A percentile compares a stretch with the other conserved stretches of the same genome.
These are phyloP conservation scores for Capsella bursapastoris DNA, from an alignment of 345 rosid genomes.

Conservation along the genomic window DNA sequence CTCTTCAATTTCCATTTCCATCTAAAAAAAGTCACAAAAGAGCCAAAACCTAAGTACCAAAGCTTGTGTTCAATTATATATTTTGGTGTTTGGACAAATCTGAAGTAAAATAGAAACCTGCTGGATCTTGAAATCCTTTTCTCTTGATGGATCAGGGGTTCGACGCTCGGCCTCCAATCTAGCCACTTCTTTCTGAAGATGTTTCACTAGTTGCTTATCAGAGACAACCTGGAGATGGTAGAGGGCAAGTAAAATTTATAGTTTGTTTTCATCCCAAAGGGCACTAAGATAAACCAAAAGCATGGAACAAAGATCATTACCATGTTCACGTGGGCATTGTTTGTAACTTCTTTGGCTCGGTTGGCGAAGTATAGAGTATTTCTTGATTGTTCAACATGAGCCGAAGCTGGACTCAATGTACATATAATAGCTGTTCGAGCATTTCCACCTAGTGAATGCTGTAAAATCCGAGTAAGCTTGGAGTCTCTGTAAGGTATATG, in stretches of 20 bases:
- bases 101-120: constrained; percentile 53
- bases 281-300: constrained; percentile 13
- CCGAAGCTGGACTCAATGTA: constrained; percentile 89
- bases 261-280: constrained; percentile 11
- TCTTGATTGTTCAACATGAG: constrained; percentile 96
- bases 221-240: constrained; percentile 72
- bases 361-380: constrained; percentile 96
- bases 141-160: constrained; percentile 89
- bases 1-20: constrained; percentile 97
- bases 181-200: constrained; percentile 98
- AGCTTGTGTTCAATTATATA: neutral
- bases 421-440: constrained; percentile 99
- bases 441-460: constrained; percentile 99
- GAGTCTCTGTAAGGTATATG: constrained; percentile 98
- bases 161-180: constrained; percentile 96
- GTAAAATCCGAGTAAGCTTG: constrained; percentile 95
- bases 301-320: constrained; percentile 51
- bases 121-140: constrained; percentile 86
- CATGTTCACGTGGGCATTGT: constrained; percentile 98
- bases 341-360: constrained; percentile 98
- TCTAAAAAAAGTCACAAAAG: constrained; percentile 51
- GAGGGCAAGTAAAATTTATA: neutral
- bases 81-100: constrained; percentile 13
- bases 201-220: constrained; percentile 95
- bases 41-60: constrained; percentile 21